Evolutionary conservation across 441 rosid genomes (phyloP), one percentile per base, ranked within the genome.

Genomic region (Biscutella auriculata): DNA sequence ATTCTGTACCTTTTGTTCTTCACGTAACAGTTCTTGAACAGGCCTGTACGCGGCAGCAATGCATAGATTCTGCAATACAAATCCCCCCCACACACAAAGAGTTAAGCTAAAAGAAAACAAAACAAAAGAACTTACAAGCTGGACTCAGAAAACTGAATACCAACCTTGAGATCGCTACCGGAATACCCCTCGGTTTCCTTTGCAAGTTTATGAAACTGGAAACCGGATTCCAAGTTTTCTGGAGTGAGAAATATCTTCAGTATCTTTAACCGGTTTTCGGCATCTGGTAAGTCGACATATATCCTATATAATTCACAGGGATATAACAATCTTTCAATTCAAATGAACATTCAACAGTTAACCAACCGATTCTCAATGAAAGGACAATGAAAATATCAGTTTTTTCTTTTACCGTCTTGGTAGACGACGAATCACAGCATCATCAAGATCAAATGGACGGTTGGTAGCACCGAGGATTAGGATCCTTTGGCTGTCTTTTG

Each of bases 371-470:
- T 37, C 32, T 32, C 57, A 16, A 4, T n/a, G n/a, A 23, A 12
- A 56, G 17, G 50, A 1, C 39, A 39, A 56, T 63, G 41, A 7
- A 41, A 12, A 55, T 45, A 19, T 36, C 53, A 60, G 59, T 71
- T 42, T 51, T 71, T 78, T n/a, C n/a, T n/a, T n/a, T n/a, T n/a
- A 87, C 97, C 95, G 81, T 83, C 97, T 87, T 29, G 98, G 95
- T 58, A 88, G 71, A 35, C 98, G 95, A 56, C 95, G 88, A 54
- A 92, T 88, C 40, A 92, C 95, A 69, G 97, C 97, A 70, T 92
- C 97, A 67, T 92, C 97, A 68, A 88, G 98, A 78, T 92, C 98
- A 80, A 92, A 92, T 8, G 97, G 97, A 23, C 98, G 76, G 83
- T 92, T 88, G 41, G 97, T 92, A 46, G 97, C 98, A 60, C 95